Percentiles rank a stretch among this genome's conserved stretches.
Conservation (phyloP, 2,329 filamentous ascomycete species). For the Stachybotrys echinatus region DNA sequence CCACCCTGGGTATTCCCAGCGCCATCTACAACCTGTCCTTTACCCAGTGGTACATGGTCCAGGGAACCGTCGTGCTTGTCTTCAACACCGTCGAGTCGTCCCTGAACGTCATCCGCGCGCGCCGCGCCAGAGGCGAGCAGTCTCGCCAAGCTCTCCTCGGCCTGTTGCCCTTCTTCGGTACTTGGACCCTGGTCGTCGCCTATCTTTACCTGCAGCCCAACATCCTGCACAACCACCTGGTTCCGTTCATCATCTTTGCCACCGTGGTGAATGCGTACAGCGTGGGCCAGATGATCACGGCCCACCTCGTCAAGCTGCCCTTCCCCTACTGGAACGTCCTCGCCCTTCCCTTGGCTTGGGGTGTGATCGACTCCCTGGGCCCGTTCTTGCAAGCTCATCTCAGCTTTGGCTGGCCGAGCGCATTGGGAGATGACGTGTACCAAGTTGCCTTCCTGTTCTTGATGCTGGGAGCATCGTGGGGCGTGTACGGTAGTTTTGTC, state of each 20-base stretch:
- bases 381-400: conserved; percentile 55
- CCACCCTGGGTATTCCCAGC: conserved; percentile 60
- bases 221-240: conserved; percentile 75
- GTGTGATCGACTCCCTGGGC: conserved; percentile 75
- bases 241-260: conserved; percentile 85
- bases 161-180: conserved; percentile 71
- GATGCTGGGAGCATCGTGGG: conserved; percentile 77
- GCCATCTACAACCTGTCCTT: conserved; percentile 74
- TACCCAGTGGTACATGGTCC: conserved; percentile 88
- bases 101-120: conserved; percentile 77
- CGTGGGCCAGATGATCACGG: conserved; percentile 92
- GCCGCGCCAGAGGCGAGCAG: conserved; percentile 67
- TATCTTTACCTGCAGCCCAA: conserved; percentile 83
- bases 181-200: conserved; percentile 69
- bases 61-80: conserved; percentile 74
- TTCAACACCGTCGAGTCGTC: conserved; percentile 80
- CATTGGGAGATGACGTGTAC: conserved; percentile 71
- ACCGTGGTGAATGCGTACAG: conserved; percentile 91
- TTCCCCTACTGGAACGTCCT: conserved; percentile 93
- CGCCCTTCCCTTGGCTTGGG: conserved; percentile 69
- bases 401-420: conserved; percentile 70
- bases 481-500: conserved; percentile 96
- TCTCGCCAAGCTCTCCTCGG: conserved; percentile 73
- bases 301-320: conserved; percentile 78
- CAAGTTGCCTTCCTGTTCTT: conserved; percentile 89